Base-by-base conservation (phyloP, 1,139 yeast species). In the Kazachstania sp. region DNA sequence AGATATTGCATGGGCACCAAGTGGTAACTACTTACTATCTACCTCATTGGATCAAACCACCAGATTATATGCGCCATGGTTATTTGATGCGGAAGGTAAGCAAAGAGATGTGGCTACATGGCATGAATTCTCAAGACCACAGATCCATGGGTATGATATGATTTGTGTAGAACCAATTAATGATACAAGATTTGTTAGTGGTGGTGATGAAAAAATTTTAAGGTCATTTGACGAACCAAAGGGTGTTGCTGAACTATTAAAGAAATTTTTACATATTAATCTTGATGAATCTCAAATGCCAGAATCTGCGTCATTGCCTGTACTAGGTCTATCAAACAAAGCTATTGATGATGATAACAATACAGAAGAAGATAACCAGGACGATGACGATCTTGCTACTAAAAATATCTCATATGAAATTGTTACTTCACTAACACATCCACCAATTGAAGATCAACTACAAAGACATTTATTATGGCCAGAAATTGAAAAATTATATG, bases 61-160 rank as follows among this genome's bases (percentile, higher is more conserved):
- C 0, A 74, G 98, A 60, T 65, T 94, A 26, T 83, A 75, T 66
- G 82, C 95, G 0, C 78, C 77, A 19, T 82, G 86, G 84, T 57
- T 55, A 4, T 55, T 55, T 8, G 63, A 69, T 7, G 51, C 52
- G 16, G 64, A 63, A 49, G 69, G 69, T 0, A 39, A 54, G 18
- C 45, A 51, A 40, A 66, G 72, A 49, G 46, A 52, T 3, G 38
- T 46, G 0, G 51, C 54, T 4, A 70, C 79, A 1, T 88, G 95
- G 95, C 85, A 83, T 62, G 99, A 94, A 63, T 81, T 92, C 65
- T 87, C 96, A 1, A 76, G 99, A 56, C 98, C 98, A 0, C 99
- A 94, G 64, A 92, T 94, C 54, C 99, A 94, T 65, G 99, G 99
- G 12, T 94, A 87, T 62, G 97, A 94, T 63, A 88, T 94, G 97